Percentiles rank a stretch among this genome's conserved stretches.
These are phyloP conservation scores for Collybia sordida DNA, from an alignment of 768 basidiomycete species.

Conservation along the genomic window DNA sequence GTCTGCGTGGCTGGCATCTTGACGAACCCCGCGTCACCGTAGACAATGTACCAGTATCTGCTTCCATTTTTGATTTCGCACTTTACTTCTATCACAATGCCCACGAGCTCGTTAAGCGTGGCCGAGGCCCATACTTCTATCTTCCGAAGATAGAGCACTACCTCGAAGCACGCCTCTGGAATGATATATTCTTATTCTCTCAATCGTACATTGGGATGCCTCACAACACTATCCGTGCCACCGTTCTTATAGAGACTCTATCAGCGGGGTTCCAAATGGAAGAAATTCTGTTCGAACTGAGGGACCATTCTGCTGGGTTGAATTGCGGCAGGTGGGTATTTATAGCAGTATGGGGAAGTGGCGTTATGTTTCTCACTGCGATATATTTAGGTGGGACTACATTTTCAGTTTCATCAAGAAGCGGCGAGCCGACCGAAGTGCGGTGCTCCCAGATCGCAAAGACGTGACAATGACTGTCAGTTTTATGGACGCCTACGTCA, in stretches of 20 bases:
- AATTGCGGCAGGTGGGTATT: slow-evolving; percentile 85
- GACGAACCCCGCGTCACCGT: slow-evolving; percentile 90
- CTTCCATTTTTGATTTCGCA: slow-evolving; percentile 94
- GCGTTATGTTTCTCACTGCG: neutral
- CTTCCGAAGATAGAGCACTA: slow-evolving; percentile 99
- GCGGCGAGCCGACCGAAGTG: slow-evolving; percentile 82
- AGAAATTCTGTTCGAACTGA: slow-evolving; percentile 95
- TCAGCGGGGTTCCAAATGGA: slow-evolving; percentile 99
- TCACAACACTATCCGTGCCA: slow-evolving; percentile 86
- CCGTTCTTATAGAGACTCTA: slow-evolving; percentile 95
- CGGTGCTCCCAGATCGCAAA: slow-evolving; percentile 94
- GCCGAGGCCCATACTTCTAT: slow-evolving; percentile 94
- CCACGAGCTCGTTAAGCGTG: slow-evolving; percentile 82
- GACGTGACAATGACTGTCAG: slow-evolving; percentile 97
- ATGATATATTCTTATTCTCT: slow-evolving; percentile 93
- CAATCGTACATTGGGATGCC: slow-evolving; percentile 87
- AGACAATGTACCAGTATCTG: slow-evolving; percentile 88
- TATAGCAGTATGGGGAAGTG: slow-evolving; percentile 10
- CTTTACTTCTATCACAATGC: slow-evolving; percentile 98
- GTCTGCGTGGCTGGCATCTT: slow-evolving; percentile 98
- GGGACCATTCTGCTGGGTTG: slow-evolving; percentile 91
- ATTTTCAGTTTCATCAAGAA: slow-evolving; percentile 99
- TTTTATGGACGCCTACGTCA: slow-evolving; percentile 97
- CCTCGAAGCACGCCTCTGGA: slow-evolving; percentile 94
- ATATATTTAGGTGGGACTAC: slow-evolving; percentile 76